Evolutionary conservation across 768 basidiomycete genomes (phyloP).

Genomic region (Tubosaeta sp.): DNA sequence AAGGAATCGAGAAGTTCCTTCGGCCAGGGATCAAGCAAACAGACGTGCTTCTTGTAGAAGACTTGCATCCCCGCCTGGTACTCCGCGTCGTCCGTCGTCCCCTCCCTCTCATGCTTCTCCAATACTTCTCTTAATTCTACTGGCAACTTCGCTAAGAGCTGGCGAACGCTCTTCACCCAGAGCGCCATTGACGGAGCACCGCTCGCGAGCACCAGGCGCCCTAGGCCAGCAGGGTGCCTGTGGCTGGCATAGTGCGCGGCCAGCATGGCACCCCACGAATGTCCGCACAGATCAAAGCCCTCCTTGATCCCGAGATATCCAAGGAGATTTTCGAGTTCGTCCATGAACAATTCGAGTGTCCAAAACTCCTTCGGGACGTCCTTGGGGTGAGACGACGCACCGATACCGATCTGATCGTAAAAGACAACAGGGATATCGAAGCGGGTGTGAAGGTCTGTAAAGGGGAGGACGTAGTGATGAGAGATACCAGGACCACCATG

Average conservation of each 20-base stretch:
- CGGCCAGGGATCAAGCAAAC: slow-evolving; percentile 32
- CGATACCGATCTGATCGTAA: slow-evolving; percentile 50
- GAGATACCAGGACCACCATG: slow-evolving; percentile 45
- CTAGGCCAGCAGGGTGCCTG: slow-evolving; percentile 37
- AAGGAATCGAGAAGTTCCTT: slow-evolving; percentile 29
- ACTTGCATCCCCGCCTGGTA: slow-evolving; percentile 29
- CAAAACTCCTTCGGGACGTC: slow-evolving; percentile 31
- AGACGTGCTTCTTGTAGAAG: slow-evolving; percentile 35
- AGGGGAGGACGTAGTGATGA: slow-evolving; percentile 39
- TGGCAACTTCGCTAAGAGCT: slow-evolving; percentile 25
- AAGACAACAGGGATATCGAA: slow-evolving; percentile 40
- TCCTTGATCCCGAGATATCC: slow-evolving; percentile 36
- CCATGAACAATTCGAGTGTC: slow-evolving; percentile 48
- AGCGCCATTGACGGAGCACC: slow-evolving; percentile 30
- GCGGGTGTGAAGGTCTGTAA: slow-evolving; percentile 30
- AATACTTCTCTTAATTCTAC: slow-evolving; percentile 24
- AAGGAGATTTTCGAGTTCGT: slow-evolving; percentile 50
- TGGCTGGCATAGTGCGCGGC: slow-evolving; percentile 37
- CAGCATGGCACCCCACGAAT: slow-evolving; percentile 59
- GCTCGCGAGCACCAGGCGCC: slow-evolving; percentile 33
- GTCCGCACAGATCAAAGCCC: slow-evolving; percentile 46
- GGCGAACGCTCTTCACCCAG: slow-evolving; percentile 23
- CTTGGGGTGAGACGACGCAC: slow-evolving; percentile 40
- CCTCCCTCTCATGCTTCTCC: slow-evolving; percentile 31
- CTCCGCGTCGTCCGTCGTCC: slow-evolving; percentile 29